Evolutionary conservation across 2,329 filamentous ascomycete species (phyloP).

Genomic region (Fusarium heterosporum): DNA sequence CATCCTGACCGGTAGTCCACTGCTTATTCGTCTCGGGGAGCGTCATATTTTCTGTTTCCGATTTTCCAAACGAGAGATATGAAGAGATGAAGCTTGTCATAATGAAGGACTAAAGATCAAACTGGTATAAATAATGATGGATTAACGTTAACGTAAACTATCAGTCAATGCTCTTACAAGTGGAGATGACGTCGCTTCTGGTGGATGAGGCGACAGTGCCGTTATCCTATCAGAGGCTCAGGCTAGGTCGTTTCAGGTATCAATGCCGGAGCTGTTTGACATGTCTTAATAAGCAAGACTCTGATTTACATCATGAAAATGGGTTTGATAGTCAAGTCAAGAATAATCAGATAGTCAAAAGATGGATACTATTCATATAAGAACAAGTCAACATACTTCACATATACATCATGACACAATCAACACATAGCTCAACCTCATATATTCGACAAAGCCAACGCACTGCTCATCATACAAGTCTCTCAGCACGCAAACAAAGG

Average conservation of each 20-base stretch:
- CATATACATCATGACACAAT: background rate
- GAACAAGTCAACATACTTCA: background rate
- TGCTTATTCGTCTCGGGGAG: conserved; percentile 54
- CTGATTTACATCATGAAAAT: background rate
- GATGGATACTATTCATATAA: background rate
- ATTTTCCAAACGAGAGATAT: conserved; percentile 37
- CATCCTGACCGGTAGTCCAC: conserved; percentile 68
- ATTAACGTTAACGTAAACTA: conserved; percentile 14
- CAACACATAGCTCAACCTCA: conserved; percentile 3
- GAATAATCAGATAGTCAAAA: background rate
- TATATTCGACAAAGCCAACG: conserved; percentile 29
- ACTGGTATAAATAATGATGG: background rate
- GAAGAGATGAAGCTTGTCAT: conserved; percentile 44
- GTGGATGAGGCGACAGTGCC: conserved; percentile 22
- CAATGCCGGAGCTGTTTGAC: background rate
- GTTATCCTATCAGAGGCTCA: conserved; percentile 27
- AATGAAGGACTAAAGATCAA: background rate
- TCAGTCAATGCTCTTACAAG: conserved; percentile 32
- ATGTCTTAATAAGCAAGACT: conserved; percentile 34
- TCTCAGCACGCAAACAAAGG: conserved; percentile 16
- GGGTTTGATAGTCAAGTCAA: background rate
- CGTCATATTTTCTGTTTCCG: conserved; percentile 18
- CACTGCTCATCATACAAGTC: conserved; percentile 5
- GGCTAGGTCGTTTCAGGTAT: conserved; percentile 34
- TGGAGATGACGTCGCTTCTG: conserved; percentile 36